Percentiles rank a stretch among this genome's conserved stretches.
phyloP scores from a whole-genome alignment of 2,329 filamentous ascomycete species.

The Graphiopsis chlorocephala region DNA sequence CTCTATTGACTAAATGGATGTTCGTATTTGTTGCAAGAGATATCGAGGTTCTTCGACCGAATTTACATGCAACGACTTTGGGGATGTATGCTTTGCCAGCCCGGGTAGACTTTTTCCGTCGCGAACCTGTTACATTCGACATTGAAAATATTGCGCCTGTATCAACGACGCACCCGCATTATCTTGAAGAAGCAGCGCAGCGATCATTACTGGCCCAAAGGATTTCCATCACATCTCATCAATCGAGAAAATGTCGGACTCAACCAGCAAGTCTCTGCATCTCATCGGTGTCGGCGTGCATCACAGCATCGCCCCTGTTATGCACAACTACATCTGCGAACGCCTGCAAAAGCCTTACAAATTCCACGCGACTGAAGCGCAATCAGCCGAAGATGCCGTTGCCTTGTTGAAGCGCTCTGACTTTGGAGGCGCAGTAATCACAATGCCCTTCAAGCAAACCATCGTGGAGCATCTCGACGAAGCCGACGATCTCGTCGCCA shows the following conservation, averaged over 20 bases:
- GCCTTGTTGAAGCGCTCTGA: constrained; percentile 29
- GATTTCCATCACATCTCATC: neutral
- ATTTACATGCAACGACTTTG: neutral
- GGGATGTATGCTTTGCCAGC: neutral
- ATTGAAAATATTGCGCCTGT: neutral
- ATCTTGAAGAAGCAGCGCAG: neutral
- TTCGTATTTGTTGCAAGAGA: neutral
- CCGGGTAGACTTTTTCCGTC: neutral
- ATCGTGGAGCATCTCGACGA: constrained; percentile 38
- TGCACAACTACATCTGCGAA: constrained; percentile 42
- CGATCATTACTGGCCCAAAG: neutral
- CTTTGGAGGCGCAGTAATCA: constrained; percentile 37
- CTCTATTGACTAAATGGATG: too few relatives aligned
- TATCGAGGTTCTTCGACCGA: neutral
- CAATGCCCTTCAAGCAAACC: constrained; percentile 45
- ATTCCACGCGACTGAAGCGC: constrained; percentile 34
- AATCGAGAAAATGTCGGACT: neutral
- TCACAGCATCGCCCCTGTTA: constrained; percentile 42
- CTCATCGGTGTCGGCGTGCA: constrained; percentile 41
- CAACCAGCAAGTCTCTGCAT: constrained; percentile 26
- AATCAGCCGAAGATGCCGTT: constrained; percentile 35
- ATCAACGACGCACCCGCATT: neutral
- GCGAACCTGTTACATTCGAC: neutral
- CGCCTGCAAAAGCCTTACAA: constrained; percentile 37
- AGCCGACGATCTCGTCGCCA: constrained; percentile 36